A percentile compares a stretch with the other conserved stretches of the same genome.
These are phyloP conservation scores for Talaromyces proteolyticus DNA, from an alignment of 495 filamentous ascomycete species.

Conservation along the genomic window DNA sequence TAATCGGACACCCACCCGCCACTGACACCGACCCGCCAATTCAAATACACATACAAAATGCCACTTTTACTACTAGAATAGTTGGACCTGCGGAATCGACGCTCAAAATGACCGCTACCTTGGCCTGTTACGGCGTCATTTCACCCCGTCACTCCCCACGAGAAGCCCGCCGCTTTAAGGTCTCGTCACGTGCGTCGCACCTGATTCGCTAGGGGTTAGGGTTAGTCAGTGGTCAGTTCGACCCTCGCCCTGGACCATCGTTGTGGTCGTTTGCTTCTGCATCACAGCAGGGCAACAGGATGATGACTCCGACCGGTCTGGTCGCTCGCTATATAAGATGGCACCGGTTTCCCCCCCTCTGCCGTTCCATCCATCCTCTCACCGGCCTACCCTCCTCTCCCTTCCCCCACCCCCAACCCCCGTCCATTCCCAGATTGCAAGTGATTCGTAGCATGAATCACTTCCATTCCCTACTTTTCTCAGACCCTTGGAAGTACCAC, in stretches of 20 bases:
- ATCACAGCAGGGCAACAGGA: constrained; percentile 6
- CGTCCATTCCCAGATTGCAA: background rate
- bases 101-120: constrained; percentile 18
- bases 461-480: background rate
- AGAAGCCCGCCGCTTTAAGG: constrained; percentile 5
- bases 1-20: too few relatives aligned
- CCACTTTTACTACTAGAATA: constrained; percentile 16
- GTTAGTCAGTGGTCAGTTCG: background rate
- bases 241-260: background rate
- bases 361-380: background rate
- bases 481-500: background rate
- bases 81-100: constrained; percentile 17
- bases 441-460: background rate
- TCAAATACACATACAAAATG: too few relatives aligned
- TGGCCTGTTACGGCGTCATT: constrained; percentile 12
- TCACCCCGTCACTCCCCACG: background rate
- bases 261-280: background rate
- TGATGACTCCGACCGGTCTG: constrained; percentile 11
- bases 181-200: constrained; percentile 4
- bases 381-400: background rate
- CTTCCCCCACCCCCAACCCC: background rate
- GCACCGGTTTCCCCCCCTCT: constrained; percentile 8
- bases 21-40: too few relatives aligned
- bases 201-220: background rate
- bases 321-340: constrained; percentile 15